Evolutionary conservation across 208 protist species (phyloP).

Genomic region (Acanthamoeba castellanii): DNA sequence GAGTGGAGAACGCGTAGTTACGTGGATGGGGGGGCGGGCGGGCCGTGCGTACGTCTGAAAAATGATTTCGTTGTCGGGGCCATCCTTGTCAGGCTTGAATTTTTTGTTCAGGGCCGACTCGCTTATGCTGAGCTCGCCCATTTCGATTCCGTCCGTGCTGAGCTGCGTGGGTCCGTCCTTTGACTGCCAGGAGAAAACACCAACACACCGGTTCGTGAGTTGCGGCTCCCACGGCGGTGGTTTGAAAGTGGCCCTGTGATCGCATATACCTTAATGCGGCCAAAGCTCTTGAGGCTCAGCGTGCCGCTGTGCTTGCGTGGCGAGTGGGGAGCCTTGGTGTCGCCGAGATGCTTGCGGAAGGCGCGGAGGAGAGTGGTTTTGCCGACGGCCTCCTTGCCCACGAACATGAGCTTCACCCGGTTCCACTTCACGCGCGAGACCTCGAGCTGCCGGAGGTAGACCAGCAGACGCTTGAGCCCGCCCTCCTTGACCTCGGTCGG

Average conservation of each 20-base stretch:
- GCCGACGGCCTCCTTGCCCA: conserved; percentile 33
- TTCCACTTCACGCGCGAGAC: not conserved
- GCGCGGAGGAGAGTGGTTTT: not conserved
- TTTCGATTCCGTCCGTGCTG: not conserved
- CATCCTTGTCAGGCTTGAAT: not conserved
- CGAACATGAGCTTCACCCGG: conserved; percentile 51
- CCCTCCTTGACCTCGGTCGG: conserved; percentile 16
- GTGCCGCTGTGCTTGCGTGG: not conserved
- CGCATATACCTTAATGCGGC: too few relatives aligned
- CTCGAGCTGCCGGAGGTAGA: conserved; percentile 25
- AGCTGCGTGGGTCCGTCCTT: not conserved
- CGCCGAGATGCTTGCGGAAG: not conserved
- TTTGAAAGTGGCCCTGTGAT: too few relatives aligned
- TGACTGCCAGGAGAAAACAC: not conserved
- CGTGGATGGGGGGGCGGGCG: too few relatives aligned
- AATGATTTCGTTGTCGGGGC: not conserved
- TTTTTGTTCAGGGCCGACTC: not conserved
- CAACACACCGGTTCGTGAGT: too few relatives aligned
- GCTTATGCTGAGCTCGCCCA: not conserved
- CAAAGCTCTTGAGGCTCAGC: not conserved
- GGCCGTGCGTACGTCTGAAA: not conserved
- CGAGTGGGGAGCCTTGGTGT: not conserved
- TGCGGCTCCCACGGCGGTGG: too few relatives aligned
- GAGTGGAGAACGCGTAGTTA: not conserved
- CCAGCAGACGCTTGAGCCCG: not conserved